These are phyloP conservation scores for Aspergillus diversus DNA, from an alignment of 495 filamentous ascomycete genomes.

Conservation along the genomic window DNA sequence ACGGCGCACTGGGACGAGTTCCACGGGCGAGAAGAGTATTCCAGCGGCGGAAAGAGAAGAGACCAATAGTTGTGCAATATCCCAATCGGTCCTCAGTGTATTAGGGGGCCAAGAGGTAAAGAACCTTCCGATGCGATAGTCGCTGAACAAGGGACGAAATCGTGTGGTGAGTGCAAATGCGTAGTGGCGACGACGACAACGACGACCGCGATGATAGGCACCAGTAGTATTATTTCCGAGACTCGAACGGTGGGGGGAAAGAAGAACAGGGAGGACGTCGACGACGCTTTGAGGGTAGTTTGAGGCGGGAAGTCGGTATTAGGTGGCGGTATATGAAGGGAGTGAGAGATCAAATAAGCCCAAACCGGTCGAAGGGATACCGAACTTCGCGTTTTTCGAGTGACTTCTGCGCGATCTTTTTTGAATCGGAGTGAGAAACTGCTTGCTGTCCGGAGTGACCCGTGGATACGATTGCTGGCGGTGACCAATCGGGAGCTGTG, in stretches of 20 bases:
- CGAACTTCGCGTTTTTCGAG: not conserved
- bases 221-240: slow-evolving; percentile 20
- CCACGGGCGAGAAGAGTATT: slow-evolving; percentile 45
- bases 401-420: not conserved
- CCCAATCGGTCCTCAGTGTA: slow-evolving; percentile 1
- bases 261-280: slow-evolving; percentile 8
- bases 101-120: not conserved
- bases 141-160: slow-evolving; percentile 1
- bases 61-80: slow-evolving; percentile 24
- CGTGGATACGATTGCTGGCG: slow-evolving; percentile 20
- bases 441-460: slow-evolving; percentile 10
- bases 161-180: slow-evolving; percentile 18
- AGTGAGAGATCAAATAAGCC: not conserved
- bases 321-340: slow-evolving; percentile 14
- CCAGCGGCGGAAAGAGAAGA: slow-evolving; percentile 23
- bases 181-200: slow-evolving; percentile 31
- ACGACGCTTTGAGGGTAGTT: slow-evolving; percentile 6
- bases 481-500: slow-evolving; percentile 39
- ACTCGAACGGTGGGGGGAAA: slow-evolving; percentile 18
- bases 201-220: slow-evolving; percentile 27
- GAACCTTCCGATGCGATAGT: slow-evolving; percentile 2
- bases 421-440: not conserved
- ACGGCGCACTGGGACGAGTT: slow-evolving; percentile 85
- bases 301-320: not conserved
- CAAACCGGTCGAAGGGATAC: not conserved